A percentile compares a stretch with the other conserved stretches of the same genome.
Conservation (phyloP, 1,284 basidiomycete genomes). For the Cryptococcus sp. region DNA sequence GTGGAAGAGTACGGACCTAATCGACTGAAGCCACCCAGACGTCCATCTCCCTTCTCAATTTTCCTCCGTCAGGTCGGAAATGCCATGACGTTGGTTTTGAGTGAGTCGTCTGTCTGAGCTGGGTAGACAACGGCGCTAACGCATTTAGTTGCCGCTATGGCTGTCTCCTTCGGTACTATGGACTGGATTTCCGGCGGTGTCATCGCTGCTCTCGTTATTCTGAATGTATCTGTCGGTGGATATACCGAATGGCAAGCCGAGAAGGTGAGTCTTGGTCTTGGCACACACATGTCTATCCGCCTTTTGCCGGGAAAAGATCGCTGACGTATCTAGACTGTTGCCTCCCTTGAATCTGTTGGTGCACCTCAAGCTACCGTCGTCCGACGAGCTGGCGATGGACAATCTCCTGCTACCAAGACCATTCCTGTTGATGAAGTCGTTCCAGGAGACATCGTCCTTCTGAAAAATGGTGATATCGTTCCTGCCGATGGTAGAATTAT, state of each 20-base stretch:
- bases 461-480: slow-evolving; percentile 59
- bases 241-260: slow-evolving; percentile 50
- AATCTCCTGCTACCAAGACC: slow-evolving; percentile 46
- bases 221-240: slow-evolving; percentile 53
- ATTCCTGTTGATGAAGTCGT: slow-evolving; percentile 60
- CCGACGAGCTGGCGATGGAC: slow-evolving; percentile 35
- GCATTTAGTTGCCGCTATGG: slow-evolving; percentile 57
- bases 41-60: slow-evolving; percentile 35
- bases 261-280: slow-evolving; percentile 25
- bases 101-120: slow-evolving; percentile 22
- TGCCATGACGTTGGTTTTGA: slow-evolving; percentile 46
- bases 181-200: slow-evolving; percentile 65
- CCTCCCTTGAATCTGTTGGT: slow-evolving; percentile 48
- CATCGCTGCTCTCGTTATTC: slow-evolving; percentile 59
- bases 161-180: slow-evolving; percentile 60
- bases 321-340: slow-evolving; percentile 38
- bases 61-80: slow-evolving; percentile 44
- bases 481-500: slow-evolving; percentile 57
- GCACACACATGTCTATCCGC: not conserved
- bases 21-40: slow-evolving; percentile 46
- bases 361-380: slow-evolving; percentile 62
- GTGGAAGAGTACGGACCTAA: slow-evolving; percentile 46
- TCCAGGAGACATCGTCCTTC: slow-evolving; percentile 59
- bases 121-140: slow-evolving; percentile 10
- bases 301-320: not conserved